Evolutionary conservation across 2,329 filamentous ascomycete species (phyloP).

Genomic region (Aspergillus clavatus): DNA sequence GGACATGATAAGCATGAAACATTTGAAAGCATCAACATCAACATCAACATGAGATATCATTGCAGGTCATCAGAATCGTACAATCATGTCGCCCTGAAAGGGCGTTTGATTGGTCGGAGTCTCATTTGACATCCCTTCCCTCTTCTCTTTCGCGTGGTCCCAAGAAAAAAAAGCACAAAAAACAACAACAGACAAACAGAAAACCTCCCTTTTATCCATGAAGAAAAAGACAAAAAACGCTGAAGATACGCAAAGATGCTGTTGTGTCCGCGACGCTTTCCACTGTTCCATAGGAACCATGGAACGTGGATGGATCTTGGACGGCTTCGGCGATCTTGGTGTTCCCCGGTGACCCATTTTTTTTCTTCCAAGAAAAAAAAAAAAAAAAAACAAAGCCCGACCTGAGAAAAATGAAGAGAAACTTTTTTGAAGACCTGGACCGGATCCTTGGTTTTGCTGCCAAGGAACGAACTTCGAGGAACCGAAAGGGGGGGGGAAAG

Average conservation of each 20-base stretch:
- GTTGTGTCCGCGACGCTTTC: too few species aligned
- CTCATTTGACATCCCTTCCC: constrained; percentile 12
- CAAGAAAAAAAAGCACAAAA: too few species aligned
- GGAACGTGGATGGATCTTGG: constrained; percentile 3
- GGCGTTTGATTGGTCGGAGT: constrained; percentile 20
- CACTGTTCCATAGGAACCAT: constrained; percentile 12
- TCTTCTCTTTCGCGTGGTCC: too few species aligned
- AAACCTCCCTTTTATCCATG: constrained; percentile 12
- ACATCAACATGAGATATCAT: constrained; percentile 16
- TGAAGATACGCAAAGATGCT: too few species aligned
- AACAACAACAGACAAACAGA: constrained; percentile 14
- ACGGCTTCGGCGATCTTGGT: background rate
- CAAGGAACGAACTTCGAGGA: constrained; percentile 1
- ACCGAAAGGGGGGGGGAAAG: background rate
- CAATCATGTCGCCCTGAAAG: constrained; percentile 25
- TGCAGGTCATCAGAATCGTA: constrained; percentile 26
- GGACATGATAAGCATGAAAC: constrained; percentile 1
- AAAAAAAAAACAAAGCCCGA: constrained; percentile 12
- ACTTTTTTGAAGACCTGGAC: constrained; percentile 6
- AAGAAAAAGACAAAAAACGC: constrained; percentile 8
- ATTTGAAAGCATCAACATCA: constrained; percentile 1
- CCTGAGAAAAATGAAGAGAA: constrained; percentile 11
- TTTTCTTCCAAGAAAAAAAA: too few species aligned
- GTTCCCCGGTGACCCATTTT: constrained; percentile 1
- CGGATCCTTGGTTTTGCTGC: background rate